Evolutionary conservation across 2,329 filamentous ascomycete genomes (phyloP), one percentile per base, ranked within the genome.

Genomic region (Aspergillus sp.): DNA sequence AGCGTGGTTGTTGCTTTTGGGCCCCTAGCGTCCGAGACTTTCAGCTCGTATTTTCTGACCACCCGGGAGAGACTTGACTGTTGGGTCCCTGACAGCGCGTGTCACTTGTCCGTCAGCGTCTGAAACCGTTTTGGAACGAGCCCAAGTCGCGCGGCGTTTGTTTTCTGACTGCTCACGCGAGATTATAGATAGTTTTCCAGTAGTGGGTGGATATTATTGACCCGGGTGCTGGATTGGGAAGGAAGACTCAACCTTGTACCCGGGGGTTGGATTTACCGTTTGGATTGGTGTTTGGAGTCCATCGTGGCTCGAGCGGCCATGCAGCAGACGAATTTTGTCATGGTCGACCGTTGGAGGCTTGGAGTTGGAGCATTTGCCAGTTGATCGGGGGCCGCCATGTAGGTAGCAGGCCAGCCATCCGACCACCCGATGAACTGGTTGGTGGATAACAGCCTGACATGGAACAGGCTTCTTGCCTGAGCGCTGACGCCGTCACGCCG

Each of bases 91-190:
- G 27, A 31, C 8, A 31, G 9, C 40, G 12, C 46, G 55, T 58
- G 51, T 55, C 49, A 57, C 50, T 23, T 52, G 49, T 52, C 33
- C 19, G 17, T 56, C 59, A 61, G 52, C 21, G 46, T 33, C 46
- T 51, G 52, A 48, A 50, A 59, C 43, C 54, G 17, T 46, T 54
- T 52, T 48, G 48, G 48, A 58, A 58, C 59, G 21, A 37, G 57
- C 45, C 37, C 41, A 31, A 15, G 43, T 56, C 56, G 24, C 7
- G 41, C 31, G 41, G 31, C 14, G 15, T 41, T 40, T 54, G 23
- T 35, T 46, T 40, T 39, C 33, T 57, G 52, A 48, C 52, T 55
- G 33, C 52, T 33, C 45, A 48, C 9, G 45, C 31, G 45, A 19
- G 19, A 17, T 3, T 24, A 21, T 17, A 24, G 45, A 48, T 43